A percentile compares a stretch with the other conserved stretches of the same genome.
These are phyloP conservation scores for Rostrohypoxylon terebratum DNA, from an alignment of 495 filamentous ascomycete species.

Conservation along the genomic window DNA sequence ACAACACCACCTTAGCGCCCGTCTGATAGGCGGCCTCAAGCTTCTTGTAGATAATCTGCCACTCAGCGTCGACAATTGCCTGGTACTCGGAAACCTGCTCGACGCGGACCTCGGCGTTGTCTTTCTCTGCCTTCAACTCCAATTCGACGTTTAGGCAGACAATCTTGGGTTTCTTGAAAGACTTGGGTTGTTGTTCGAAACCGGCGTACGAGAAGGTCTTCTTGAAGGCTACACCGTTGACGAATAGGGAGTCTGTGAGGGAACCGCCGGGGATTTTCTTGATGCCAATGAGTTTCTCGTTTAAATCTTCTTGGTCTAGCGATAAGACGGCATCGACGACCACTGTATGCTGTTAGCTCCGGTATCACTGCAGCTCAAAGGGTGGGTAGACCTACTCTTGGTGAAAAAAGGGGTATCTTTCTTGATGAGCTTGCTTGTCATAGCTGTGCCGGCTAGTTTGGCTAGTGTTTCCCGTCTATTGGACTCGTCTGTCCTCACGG, in stretches of 20 bases:
- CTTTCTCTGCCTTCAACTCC: constrained; percentile 97
- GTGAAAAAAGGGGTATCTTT: constrained; percentile 97
- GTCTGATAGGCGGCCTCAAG: constrained; percentile 92
- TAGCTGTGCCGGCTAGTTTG: constrained; percentile 94
- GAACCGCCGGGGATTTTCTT: constrained; percentile 98
- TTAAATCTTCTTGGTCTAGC: constrained; percentile 96
- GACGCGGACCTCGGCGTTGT: constrained; percentile 97
- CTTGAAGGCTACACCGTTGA: constrained; percentile 99
- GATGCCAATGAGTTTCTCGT: constrained; percentile 96
- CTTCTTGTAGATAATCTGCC: constrained; percentile 99
- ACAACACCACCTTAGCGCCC: constrained; percentile 95
- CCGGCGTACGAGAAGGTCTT: constrained; percentile 99
- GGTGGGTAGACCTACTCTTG: constrained; percentile 75
- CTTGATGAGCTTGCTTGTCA: constrained; percentile 99
- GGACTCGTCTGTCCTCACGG: constrained; percentile 83
- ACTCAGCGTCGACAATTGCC: constrained; percentile 98
- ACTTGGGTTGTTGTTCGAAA: constrained; percentile 99
- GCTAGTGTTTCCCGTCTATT: constrained; percentile 90
- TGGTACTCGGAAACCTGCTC: constrained; percentile 99
- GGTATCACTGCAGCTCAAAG: neutral
- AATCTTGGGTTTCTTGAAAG: constrained; percentile 91
- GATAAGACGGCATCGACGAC: constrained; percentile 96
- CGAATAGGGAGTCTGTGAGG: constrained; percentile 94
- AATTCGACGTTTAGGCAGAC: constrained; percentile 97
- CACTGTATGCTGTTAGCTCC: constrained; percentile 66